These are phyloP conservation scores for Nephelium lappaceum DNA, from an alignment of 345 rosid species.

Conservation along the genomic window DNA sequence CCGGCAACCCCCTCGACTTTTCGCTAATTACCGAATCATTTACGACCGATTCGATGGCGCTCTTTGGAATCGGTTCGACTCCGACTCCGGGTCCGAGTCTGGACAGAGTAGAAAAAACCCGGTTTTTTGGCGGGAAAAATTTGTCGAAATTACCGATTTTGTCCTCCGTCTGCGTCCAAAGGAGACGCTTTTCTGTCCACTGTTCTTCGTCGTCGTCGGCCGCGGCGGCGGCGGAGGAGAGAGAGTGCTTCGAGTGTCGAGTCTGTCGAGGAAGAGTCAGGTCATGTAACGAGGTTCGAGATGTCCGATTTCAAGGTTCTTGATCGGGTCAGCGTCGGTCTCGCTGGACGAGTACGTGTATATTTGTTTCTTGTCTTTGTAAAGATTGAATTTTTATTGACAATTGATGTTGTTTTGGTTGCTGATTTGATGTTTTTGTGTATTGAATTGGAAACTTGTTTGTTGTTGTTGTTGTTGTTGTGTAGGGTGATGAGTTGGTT, in stretches of 20 bases:
- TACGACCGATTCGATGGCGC: constrained; percentile 47
- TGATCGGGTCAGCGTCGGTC: constrained; percentile 82
- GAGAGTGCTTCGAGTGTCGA: constrained; percentile 44
- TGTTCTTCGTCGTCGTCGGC: constrained; percentile 34
- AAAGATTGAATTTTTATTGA: neutral
- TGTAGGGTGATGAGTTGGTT: constrained; percentile 82
- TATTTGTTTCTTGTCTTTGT: neutral
- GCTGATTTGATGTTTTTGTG: neutral
- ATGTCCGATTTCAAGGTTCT: constrained; percentile 80
- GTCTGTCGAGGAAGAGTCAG: constrained; percentile 49
- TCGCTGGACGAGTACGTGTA: constrained; percentile 73
- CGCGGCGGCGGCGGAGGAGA: constrained; percentile 7
- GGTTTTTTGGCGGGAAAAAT: constrained; percentile 29
- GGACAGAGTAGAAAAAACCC: constrained; percentile 37
- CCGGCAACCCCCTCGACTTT: neutral
- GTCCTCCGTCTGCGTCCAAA: constrained; percentile 9
- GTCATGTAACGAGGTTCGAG: constrained; percentile 70
- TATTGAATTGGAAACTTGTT: constrained; percentile 16
- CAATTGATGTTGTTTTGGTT: neutral
- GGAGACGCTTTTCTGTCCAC: constrained; percentile 25
- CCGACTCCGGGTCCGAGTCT: constrained; percentile 42
- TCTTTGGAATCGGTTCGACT: constrained; percentile 43
- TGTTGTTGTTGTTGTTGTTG: neutral
- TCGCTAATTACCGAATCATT: neutral
- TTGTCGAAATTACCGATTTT: constrained; percentile 34